phyloP scores from a whole-genome alignment of 306 rosid genomes.

The Medicago ruthenica region DNA sequence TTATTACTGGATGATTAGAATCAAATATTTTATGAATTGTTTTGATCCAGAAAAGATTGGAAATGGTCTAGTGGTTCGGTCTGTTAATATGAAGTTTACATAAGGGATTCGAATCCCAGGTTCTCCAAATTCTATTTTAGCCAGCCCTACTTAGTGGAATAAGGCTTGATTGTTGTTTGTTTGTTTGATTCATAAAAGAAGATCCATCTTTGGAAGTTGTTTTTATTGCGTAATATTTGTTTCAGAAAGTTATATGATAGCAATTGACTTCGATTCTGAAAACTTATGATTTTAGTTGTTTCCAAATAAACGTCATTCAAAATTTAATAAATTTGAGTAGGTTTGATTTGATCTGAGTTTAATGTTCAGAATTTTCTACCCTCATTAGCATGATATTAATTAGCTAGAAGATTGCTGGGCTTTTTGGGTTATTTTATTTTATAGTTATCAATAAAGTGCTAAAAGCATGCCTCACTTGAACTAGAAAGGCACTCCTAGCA shows the following conservation, averaged over 20 bases:
- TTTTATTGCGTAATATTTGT: background rate
- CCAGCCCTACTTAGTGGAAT: too few species aligned
- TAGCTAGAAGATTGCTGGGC: background rate
- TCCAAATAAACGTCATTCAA: background rate
- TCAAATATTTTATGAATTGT: conserved; percentile 5
- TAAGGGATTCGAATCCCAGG: too few species aligned
- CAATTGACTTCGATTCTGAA: conserved; percentile 1
- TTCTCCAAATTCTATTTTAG: too few species aligned
- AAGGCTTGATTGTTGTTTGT: too few species aligned
- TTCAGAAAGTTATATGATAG: background rate
- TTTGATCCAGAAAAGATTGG: background rate
- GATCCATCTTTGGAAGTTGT: background rate
- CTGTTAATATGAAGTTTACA: too few species aligned
- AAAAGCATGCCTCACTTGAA: background rate
- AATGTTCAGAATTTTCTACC: background rate
- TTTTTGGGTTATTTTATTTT: conserved; percentile 25
- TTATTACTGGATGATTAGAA: conserved; percentile 2
- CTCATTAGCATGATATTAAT: background rate
- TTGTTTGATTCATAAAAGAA: background rate
- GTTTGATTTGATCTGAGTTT: conserved; percentile 11
- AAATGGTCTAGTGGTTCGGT: too few species aligned
- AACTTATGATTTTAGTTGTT: background rate
- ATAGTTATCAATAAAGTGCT: background rate
- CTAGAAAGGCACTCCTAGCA: background rate
- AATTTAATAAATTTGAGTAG: background rate